Evolutionary conservation across 139 green algal genomes (phyloP).

Genomic region (Volvox africanus): DNA sequence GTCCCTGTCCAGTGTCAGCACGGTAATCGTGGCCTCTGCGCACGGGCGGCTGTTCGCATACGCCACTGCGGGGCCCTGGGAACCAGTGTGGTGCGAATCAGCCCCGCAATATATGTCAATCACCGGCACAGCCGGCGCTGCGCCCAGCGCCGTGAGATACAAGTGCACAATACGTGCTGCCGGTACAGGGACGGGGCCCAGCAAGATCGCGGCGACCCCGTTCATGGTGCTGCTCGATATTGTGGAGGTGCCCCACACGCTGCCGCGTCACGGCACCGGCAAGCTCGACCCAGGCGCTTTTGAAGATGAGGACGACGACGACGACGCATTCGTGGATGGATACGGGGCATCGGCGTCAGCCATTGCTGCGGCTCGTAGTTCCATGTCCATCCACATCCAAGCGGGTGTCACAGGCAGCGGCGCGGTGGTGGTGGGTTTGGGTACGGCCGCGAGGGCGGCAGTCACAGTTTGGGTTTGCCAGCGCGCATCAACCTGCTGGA

Average conservation of each 20-base stretch:
- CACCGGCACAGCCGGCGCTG: neutral
- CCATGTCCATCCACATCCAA: constrained; percentile 11
- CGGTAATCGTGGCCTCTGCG: neutral
- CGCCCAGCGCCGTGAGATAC: constrained; percentile 38
- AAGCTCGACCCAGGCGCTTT: too few species aligned
- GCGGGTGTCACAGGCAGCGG: neutral
- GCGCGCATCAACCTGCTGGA: neutral
- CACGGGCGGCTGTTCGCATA: constrained; percentile 30
- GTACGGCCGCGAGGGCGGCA: neutral
- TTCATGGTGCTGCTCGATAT: constrained; percentile 35
- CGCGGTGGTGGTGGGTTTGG: neutral
- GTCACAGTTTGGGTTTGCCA: constrained; percentile 30
- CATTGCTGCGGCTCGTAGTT: neutral
- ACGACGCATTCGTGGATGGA: neutral
- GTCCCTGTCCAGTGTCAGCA: neutral
- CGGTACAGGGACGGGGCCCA: neutral
- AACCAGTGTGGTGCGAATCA: constrained; percentile 33
- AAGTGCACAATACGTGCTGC: neutral
- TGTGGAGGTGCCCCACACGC: constrained; percentile 25
- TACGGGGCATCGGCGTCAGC: neutral
- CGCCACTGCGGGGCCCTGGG: constrained; percentile 24
- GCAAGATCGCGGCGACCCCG: neutral
- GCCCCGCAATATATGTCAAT: constrained; percentile 14
- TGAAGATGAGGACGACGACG: neutral
- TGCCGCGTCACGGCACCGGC: neutral